Evolutionary conservation across 2,329 filamentous ascomycete genomes (phyloP), one percentile per base, ranked within the genome.

Genomic region (Colletotrichum liaoningense): DNA sequence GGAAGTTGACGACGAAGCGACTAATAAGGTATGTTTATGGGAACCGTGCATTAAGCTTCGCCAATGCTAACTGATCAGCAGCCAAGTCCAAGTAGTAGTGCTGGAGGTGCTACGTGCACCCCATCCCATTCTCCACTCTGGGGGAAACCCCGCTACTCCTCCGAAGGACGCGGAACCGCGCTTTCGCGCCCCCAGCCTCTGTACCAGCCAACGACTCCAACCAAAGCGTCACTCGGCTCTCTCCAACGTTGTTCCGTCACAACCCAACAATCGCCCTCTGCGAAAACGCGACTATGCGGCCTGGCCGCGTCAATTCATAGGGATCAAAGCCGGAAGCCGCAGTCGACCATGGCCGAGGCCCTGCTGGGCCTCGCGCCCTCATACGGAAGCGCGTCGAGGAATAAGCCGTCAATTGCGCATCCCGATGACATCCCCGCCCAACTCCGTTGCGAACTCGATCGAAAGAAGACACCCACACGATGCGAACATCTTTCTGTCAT

Each of bases 401-500:
- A 79, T 64, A 73, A 77, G 38, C 42, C 64, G 26, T 70, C 78
- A 12, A 86, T 84, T 78, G 76, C 69, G 63, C 86, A 84, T 6
- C 72, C 83, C 57, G 84, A 86, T 22, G 87, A 90, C 33, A 79
- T 91, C 7, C 83, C 86, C 74, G 75, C 76, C 26, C 84, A 84
- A n/a, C 79, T 91, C 28, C 82, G 82, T 49, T 77, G 78, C 8
- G 73, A 84, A 0, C 78, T 90, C 58, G 78, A 80, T 6, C 78
- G 80, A 22, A 89, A 86, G 73, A 82, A 83, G 22, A 85, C 85
- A 5, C 81, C 84, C 12, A 87, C 83, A 24, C 86, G 86, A 60
- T 88, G 87, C 54, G 84, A 89, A 66, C 87, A 88, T 75, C 79
- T 89, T 12, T 83, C 85, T 8, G 78, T 82, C 22, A 86, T 81